A percentile compares a stretch with the other conserved stretches of the same genome.
These are phyloP conservation scores for Aristolochia contorta DNA, from an alignment of 164 flowering plant genomes.

Conservation along the genomic window DNA sequence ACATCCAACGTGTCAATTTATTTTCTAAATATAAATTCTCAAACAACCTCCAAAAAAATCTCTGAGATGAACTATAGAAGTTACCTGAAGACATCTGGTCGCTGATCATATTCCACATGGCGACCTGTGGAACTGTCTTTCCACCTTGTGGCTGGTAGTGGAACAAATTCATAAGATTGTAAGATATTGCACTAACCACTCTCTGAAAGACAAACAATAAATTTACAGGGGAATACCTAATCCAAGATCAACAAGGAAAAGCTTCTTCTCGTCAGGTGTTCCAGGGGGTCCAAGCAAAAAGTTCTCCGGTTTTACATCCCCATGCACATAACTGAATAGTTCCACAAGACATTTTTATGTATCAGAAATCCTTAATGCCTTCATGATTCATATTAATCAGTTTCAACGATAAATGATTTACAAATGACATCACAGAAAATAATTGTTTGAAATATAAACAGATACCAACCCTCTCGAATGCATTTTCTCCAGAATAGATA, in stretches of 20 bases:
- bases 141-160: slow-evolving; percentile 69
- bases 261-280: slow-evolving; percentile 69
- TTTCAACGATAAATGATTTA: no score
- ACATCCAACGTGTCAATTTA: no score
- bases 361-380: not conserved
- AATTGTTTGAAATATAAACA: not conserved
- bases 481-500: slow-evolving; percentile 18
- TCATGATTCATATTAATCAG: not conserved
- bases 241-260: slow-evolving; percentile 92
- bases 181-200: not conserved
- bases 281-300: slow-evolving; percentile 93
- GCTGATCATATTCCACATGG: slow-evolving; percentile 91
- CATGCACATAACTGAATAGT: slow-evolving; percentile 70
- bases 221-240: slow-evolving; percentile 35
- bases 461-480: slow-evolving; percentile 17
- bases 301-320: slow-evolving; percentile 97
- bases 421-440: not conserved
- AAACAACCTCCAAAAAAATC: not conserved
- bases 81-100: slow-evolving; percentile 91
- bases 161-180: not conserved
- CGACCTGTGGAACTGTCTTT: slow-evolving; percentile 57
- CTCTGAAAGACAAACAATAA: not conserved
- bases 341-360: not conserved
- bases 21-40: no score
- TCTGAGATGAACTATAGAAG: not conserved